phyloP scores from a whole-genome alignment of 768 basidiomycete species.

The Pleurotus citrinopileatus region DNA sequence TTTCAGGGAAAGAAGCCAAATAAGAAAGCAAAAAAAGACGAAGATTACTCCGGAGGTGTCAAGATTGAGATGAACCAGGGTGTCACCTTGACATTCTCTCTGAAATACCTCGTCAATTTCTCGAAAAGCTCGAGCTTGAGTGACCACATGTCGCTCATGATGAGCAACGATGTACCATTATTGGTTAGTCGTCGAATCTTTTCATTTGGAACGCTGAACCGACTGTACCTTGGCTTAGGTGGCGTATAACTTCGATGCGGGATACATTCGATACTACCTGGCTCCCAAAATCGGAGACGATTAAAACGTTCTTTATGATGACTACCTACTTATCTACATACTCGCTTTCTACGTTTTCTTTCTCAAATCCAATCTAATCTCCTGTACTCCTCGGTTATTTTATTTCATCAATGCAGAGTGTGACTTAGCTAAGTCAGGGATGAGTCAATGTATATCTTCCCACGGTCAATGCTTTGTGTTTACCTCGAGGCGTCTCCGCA shows the following conservation, averaged over 20 bases:
- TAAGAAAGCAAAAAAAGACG: constrained; percentile 50
- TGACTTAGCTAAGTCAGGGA: background rate
- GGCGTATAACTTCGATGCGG: constrained; percentile 86
- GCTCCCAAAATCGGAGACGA: constrained; percentile 95
- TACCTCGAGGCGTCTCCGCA: background rate
- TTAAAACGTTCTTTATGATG: constrained; percentile 22
- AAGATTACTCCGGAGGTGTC: constrained; percentile 54
- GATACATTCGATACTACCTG: constrained; percentile 90
- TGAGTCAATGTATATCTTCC: no score
- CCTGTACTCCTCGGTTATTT: no score
- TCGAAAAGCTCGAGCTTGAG: constrained; percentile 82
- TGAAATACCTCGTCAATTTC: constrained; percentile 98
- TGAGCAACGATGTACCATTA: constrained; percentile 86
- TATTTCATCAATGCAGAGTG: background rate
- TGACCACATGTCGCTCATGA: constrained; percentile 73
- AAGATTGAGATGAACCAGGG: constrained; percentile 85
- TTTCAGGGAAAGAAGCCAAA: constrained; percentile 43
- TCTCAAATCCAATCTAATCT: background rate
- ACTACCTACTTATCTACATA: no score
- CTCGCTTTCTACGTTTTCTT: background rate
- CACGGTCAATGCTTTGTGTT: background rate
- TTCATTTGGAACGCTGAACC: constrained; percentile 2
- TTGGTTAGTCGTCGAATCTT: constrained; percentile 20
- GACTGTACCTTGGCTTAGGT: constrained; percentile 44
- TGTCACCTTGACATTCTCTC: constrained; percentile 89